Evolutionary conservation across 78 protist genomes (phyloP).

Genomic region (Dictyostelium capitatum): DNA sequence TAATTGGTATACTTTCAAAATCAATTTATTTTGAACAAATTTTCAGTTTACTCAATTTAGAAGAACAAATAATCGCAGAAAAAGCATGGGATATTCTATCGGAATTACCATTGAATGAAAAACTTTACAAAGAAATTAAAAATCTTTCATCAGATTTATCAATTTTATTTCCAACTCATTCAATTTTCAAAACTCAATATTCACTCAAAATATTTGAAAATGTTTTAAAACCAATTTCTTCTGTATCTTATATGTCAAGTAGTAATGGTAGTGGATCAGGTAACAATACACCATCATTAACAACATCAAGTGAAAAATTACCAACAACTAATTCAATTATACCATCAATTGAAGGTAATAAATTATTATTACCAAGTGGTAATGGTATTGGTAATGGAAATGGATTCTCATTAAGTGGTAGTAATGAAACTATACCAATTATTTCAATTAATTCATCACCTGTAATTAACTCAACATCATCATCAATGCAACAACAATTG

Average conservation of each 20-base stretch:
- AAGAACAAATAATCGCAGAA: slow-evolving; percentile 60
- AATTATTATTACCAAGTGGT: background rate
- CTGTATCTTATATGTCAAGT: slow-evolving; percentile 19
- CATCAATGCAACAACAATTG: background rate
- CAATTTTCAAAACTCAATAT: slow-evolving; percentile 57
- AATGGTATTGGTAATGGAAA: background rate
- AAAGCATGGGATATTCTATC: slow-evolving; percentile 53
- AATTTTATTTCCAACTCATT: slow-evolving; percentile 42
- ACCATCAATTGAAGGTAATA: background rate
- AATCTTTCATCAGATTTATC: background rate
- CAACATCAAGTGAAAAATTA: background rate
- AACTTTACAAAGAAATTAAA: slow-evolving; percentile 33
- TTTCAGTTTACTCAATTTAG: slow-evolving; percentile 50
- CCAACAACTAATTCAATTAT: background rate
- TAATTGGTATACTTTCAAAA: slow-evolving; percentile 30
- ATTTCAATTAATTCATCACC: background rate
- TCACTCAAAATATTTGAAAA: slow-evolving; percentile 21
- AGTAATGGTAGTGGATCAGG: background rate
- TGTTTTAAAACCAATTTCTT: slow-evolving; percentile 6
- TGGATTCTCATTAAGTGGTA: slow-evolving; percentile 8
- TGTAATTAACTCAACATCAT: background rate
- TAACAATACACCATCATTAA: background rate
- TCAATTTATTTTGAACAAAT: slow-evolving; percentile 56
- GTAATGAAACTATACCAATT: slow-evolving; percentile 16
- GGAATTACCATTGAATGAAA: slow-evolving; percentile 44